These are phyloP conservation scores for Pythium apleroticum DNA, from an alignment of 352 stramenopile species.

Conservation along the genomic window DNA sequence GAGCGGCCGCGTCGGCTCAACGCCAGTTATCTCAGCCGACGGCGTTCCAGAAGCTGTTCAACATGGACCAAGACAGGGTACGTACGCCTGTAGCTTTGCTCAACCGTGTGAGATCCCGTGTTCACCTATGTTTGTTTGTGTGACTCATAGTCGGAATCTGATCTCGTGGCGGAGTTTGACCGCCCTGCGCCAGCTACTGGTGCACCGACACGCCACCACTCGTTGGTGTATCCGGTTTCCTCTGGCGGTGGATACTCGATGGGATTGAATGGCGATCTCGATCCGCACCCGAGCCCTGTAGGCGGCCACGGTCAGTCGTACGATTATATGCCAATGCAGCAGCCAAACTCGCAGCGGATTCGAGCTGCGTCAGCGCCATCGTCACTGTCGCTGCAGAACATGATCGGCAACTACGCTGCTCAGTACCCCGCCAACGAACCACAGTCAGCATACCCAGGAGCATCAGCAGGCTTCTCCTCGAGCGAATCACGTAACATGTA, in stretches of 20 bases:
- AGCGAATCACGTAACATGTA: slow-evolving; percentile 24
- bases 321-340: slow-evolving; percentile 22
- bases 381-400: slow-evolving; percentile 27
- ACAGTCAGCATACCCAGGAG: slow-evolving; percentile 15
- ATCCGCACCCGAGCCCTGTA: slow-evolving; percentile 1
- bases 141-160: slow-evolving; percentile 12
- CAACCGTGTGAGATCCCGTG: not conserved
- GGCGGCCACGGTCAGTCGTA: slow-evolving; percentile 16
- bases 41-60: slow-evolving; percentile 66
- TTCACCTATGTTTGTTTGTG: not conserved
- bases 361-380: slow-evolving; percentile 28
- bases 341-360: slow-evolving; percentile 21
- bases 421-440: slow-evolving; percentile 26
- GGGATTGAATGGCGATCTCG: slow-evolving; percentile 24
- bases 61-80: slow-evolving; percentile 38
- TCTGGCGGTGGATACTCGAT: slow-evolving; percentile 29
- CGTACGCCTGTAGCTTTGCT: slow-evolving; percentile 16
- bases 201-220: slow-evolving; percentile 40
- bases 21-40: slow-evolving; percentile 36
- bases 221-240: slow-evolving; percentile 40
- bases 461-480: slow-evolving; percentile 20
- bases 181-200: slow-evolving; percentile 27
- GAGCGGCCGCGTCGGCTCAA: slow-evolving; percentile 21
- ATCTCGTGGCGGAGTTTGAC: slow-evolving; percentile 49
- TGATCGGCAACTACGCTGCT: slow-evolving; percentile 25